A percentile compares a stretch with the other conserved stretches of the same genome.
phyloP scores from a whole-genome alignment of 2,329 filamentous ascomycete species.

The Cryphonectria nitschkei region DNA sequence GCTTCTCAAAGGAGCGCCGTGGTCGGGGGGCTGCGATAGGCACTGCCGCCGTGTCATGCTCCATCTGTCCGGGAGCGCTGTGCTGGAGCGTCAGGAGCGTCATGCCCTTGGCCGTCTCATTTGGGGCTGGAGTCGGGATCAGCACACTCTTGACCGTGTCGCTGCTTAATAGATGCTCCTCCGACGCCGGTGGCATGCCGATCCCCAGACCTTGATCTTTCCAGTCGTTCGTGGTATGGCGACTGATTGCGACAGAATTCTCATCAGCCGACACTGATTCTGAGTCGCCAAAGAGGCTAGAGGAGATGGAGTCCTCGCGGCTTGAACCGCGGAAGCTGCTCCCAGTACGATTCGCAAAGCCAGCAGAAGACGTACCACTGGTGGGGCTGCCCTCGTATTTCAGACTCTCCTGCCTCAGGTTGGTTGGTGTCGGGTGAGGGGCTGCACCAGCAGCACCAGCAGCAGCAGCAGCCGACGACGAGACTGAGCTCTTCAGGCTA shows the following conservation, averaged over 20 bases:
- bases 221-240: slow-evolving; percentile 78
- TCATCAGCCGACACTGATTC: slow-evolving; percentile 81
- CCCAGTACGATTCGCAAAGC: slow-evolving; percentile 69
- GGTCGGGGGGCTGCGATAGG: slow-evolving; percentile 50
- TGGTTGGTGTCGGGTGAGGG: slow-evolving; percentile 64
- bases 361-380: slow-evolving; percentile 65
- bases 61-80: slow-evolving; percentile 67
- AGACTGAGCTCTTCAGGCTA: slow-evolving; percentile 45
- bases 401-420: slow-evolving; percentile 65
- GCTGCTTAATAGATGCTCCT: slow-evolving; percentile 47
- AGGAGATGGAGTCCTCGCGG: slow-evolving; percentile 85
- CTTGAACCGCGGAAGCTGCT: slow-evolving; percentile 80
- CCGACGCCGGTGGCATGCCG: slow-evolving; percentile 68
- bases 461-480: slow-evolving; percentile 39
- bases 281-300: slow-evolving; percentile 84
- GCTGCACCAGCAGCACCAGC: slow-evolving; percentile 47
- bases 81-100: slow-evolving; percentile 62
- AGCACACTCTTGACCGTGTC: slow-evolving; percentile 50
- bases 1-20: slow-evolving; percentile 72
- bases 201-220: slow-evolving; percentile 80
- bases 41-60: slow-evolving; percentile 45
- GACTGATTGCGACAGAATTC: slow-evolving; percentile 73
- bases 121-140: slow-evolving; percentile 55
- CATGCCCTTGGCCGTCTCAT: slow-evolving; percentile 47
- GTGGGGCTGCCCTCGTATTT: slow-evolving; percentile 82